Base-by-base conservation (phyloP, 768 basidiomycete genomes). In the Albatrellus ellisii region DNA sequence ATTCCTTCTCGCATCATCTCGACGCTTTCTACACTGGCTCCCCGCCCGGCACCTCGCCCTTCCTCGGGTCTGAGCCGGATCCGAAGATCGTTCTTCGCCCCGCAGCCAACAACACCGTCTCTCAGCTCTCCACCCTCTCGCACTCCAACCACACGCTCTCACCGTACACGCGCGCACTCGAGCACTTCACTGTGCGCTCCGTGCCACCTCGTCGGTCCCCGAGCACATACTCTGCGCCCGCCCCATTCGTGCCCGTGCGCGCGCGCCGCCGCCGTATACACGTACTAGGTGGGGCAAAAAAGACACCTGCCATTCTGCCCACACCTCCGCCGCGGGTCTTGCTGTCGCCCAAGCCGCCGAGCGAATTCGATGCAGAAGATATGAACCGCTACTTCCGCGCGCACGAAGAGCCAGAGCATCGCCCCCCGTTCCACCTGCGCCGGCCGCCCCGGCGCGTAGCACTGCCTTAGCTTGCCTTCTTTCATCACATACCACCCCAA, bases 131-230 rank as follows among this genome's bases (percentile, higher is more conserved):
- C 14, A 86, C 84, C 3, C 74, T 99, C 35, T 79, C 77, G 15
- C 71, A 80, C 51, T 90, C 89, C 1, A 89, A 95, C 54, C 94
- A 95, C 54, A 99, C 94, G 0, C 65, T 99, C 3, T 89, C 85
- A 1, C 94, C 92, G 0, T 97, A 94, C 59, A 95, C 92, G 5
- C 77, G 89, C 41, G 79, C 82, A 11, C 68, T 90, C 22, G 80
- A 84, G 46, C 90, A 95, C 59, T 92, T 94, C 58, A 88, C 91
- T 1, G 89, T 95, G 10, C 74, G 91, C 25, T 88, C 86, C 22
- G 43, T 33, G 52, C 59, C 58, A 0, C 59, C 56, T n/a, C n/a
- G n/a, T n/a, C n/a, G n/a, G n/a, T n/a, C n/a, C n/a, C n/a, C n/a
- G n/a, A n/a, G n/a, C n/a, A n/a, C n/a, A n/a, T n/a, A n/a, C n/a